Conservation (phyloP, 2,329 filamentous ascomycete genomes). For the Lecanicillium sp. region DNA sequence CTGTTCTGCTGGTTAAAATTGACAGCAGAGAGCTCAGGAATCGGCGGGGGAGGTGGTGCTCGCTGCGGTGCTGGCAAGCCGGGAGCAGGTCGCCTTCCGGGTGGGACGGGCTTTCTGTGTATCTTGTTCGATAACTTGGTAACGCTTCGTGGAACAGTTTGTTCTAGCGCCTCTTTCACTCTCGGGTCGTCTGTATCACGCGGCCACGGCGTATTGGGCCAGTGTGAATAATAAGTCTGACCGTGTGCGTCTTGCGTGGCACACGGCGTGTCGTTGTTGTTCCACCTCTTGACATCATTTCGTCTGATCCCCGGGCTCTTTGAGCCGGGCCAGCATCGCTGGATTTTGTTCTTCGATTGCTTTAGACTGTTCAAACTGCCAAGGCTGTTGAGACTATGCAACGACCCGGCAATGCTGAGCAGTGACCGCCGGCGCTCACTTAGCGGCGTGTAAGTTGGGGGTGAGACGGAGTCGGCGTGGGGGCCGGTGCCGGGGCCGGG, state of each 20-base stretch:
- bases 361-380: neutral
- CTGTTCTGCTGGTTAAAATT: neutral
- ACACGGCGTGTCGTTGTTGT: neutral
- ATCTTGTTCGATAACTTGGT: slow-evolving; percentile 1
- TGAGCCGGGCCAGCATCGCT: slow-evolving; percentile 3
- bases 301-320: slow-evolving; percentile 2
- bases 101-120: slow-evolving; percentile 5
- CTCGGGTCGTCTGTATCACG: neutral
- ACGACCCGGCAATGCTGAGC: slow-evolving; percentile 2
- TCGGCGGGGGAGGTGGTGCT: slow-evolving; percentile 6
- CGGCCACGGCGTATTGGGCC: neutral
- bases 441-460: slow-evolving; percentile 4
- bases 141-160: slow-evolving; percentile 3
- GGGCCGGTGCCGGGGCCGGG: too few species aligned
- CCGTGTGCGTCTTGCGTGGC: slow-evolving; percentile 4
- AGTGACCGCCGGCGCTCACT: slow-evolving; percentile 8
- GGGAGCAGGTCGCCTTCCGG: neutral
- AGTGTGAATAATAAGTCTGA: neutral
- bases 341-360: neutral
- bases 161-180: slow-evolving; percentile 1
- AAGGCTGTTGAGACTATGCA: slow-evolving; percentile 1
- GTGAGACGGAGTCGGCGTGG: too few species aligned
- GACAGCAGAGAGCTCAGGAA: slow-evolving; percentile 5
- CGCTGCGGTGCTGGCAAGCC: neutral
- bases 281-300: neutral